Base-by-base conservation (phyloP, 164 flowering plant species). In the Magnolia sinica region DNA sequence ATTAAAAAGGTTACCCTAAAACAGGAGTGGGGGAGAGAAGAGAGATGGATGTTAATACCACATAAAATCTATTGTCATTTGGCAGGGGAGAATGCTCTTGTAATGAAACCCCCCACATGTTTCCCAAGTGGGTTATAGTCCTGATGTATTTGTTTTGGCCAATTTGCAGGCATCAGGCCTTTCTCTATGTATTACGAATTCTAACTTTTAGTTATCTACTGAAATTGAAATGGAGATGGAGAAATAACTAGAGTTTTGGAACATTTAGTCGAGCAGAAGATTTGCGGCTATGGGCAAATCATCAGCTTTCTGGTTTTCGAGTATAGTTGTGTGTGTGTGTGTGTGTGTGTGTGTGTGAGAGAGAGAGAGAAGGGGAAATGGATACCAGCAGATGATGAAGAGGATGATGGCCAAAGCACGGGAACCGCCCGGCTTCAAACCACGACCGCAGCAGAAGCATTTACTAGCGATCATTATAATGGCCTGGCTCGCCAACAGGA, bases 381-480 rank as follows among this genome's bases (percentile, higher is more conserved):
- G 3, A 5, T 88, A 96, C 99, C 99, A 96, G 90, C 93, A 89
- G 76, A 81, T 24, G 10, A 96, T 83, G 89, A 91, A 96, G 50
- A 96, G 88, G 71, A 96, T 64, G 74, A 94, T 75, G 13, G 98
- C 95, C 83, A 92, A 91, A 67, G 96, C 94, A 79, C 98, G 84
- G 45, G 99, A 85, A 71, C 99, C 91, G 16, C 94, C 87, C 8
- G 97, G 98, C 29, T 77, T 86, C 73, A 94, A 81, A 69, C 96
- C 84, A 80, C 81, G 89, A 24, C 98, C 98, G 73, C 96, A 94
- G 87, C 99, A 96, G 82, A 96, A 91, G 90, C 99, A 96, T 58
- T 84, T 83, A 81, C 93, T 96, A 4, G 89, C 91, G 4, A 80
- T 80, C 94, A 90, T 90, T 63, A 94, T 81, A 20, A 91, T 49